Evolutionary conservation across 257 asterid genomes (phyloP), one percentile per base, ranked within the genome.

Genomic region (Salvia miltiorrhiza): DNA sequence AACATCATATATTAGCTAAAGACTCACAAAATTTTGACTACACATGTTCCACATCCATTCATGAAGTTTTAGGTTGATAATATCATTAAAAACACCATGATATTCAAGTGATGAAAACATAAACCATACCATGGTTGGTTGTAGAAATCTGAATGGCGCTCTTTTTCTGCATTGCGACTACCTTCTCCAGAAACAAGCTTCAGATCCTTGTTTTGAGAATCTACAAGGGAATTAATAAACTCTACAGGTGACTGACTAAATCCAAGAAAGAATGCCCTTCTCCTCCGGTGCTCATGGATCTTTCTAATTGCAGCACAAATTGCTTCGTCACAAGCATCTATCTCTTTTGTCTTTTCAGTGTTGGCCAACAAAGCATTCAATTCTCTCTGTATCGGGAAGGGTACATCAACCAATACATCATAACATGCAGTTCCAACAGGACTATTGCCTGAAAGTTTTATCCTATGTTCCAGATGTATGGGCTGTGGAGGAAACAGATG

Each of bases 241-340:
- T 94, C 99, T 0, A 92, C 83, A 6, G 99, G 99, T 11, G 99
- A 94, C 79, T 94, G 97, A 70, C 99, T 91, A 72, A 94, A 91
- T 56, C 98, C 99, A 67, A 94, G 99, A 80, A 94, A 91, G 79
- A 94, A 94, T 0, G 97, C 97, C 77, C 99, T 81, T 73, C 97
- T 86, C 72, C 86, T 80, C 12, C 96, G 79, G 77, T 94, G 99
- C 83, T 94, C 98, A 4, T 89, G 98, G 57, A 94, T 91, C 86
- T 94, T 94, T 80, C 96, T 86, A 69, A 91, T 87, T 43, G 97
- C 96, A 61, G 85, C 69, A 84, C 90, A 87, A 75, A 94, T 91
- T 52, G 98, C 91, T 80, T 94, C 97, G 78, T 94, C 98, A 69
- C 99, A 91, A 40, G 93, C 80, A 70, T 91, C 96, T 12, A 91